phyloP scores from a whole-genome alignment of 1,284 basidiomycete genomes.

The Sanghuangporus sanghuang region DNA sequence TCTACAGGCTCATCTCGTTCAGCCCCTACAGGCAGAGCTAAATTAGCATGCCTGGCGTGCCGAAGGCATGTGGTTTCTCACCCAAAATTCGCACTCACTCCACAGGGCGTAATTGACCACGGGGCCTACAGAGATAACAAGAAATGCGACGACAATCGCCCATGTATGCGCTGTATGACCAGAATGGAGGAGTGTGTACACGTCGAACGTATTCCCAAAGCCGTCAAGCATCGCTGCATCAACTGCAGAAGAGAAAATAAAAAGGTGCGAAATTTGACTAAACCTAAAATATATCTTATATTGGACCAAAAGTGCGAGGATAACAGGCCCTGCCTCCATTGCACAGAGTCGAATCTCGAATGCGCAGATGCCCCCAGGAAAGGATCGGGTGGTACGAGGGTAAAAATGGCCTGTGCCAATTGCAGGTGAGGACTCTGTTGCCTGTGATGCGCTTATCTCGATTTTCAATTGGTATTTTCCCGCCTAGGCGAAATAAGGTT shows the following conservation, averaged over 20 bases:
- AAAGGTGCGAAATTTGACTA: conserved; percentile 18
- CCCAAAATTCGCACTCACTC: background rate
- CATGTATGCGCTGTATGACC: conserved; percentile 50
- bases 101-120: background rate
- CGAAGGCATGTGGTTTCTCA: conserved; percentile 28
- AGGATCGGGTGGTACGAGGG: conserved; percentile 50
- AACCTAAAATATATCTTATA: background rate
- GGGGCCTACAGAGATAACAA: conserved; percentile 41
- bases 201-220: conserved; percentile 45
- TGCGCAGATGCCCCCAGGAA: conserved; percentile 46
- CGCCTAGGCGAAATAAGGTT: conserved; percentile 33
- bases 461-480: background rate
- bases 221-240: conserved; percentile 51
- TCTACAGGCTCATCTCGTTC: conserved; percentile 7
- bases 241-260: conserved; percentile 47
- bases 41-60: conserved; percentile 50
- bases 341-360: conserved; percentile 37
- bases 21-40: conserved; percentile 40
- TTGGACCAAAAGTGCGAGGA: conserved; percentile 42
- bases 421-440: conserved; percentile 40
- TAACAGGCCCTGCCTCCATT: conserved; percentile 46
- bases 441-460: background rate
- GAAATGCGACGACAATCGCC: conserved; percentile 57
- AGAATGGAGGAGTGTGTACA: conserved; percentile 51
- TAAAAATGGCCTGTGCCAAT: conserved; percentile 51